A percentile compares a stretch with the other conserved stretches of the same genome.
Conservation (phyloP, 805 yeast genomes). For the Candida fluviatilis region DNA sequence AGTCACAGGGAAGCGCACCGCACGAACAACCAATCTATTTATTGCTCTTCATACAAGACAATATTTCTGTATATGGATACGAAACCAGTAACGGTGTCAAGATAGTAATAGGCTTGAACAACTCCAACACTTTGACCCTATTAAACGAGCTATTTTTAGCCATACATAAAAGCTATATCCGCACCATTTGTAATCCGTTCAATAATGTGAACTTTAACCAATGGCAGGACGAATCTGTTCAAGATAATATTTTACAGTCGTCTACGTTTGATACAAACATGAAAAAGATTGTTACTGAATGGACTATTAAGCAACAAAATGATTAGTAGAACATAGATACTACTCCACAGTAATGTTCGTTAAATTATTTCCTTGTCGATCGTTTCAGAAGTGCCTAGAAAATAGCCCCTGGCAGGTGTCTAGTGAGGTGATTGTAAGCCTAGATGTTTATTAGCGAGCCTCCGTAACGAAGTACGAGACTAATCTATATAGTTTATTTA, state of each 20-base stretch:
- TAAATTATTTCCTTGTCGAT: too few relatives aligned
- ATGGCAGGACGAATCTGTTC: slow-evolving; percentile 3
- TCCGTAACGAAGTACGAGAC: too few relatives aligned
- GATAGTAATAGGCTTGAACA: slow-evolving; percentile 50
- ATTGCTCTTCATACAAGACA: slow-evolving; percentile 63
- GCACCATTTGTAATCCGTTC: slow-evolving; percentile 63
- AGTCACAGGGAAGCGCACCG: neutral
- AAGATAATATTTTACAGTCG: slow-evolving; percentile 24
- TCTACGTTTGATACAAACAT: slow-evolving; percentile 28
- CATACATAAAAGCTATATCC: slow-evolving; percentile 52
- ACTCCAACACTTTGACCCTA: slow-evolving; percentile 2
- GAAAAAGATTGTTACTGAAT: slow-evolving; percentile 19
- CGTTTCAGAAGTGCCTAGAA: too few relatives aligned
- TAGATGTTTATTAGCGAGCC: too few relatives aligned
- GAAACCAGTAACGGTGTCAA: slow-evolving; percentile 68
- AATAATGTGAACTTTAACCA: slow-evolving; percentile 17
- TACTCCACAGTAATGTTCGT: too few relatives aligned
- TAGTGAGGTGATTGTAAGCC: too few relatives aligned
- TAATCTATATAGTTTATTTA: too few relatives aligned
- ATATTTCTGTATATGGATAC: slow-evolving; percentile 60
- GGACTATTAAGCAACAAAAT: slow-evolving; percentile 18
- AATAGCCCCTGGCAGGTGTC: too few relatives aligned
- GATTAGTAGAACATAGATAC: too few relatives aligned
- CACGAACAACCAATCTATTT: neutral
- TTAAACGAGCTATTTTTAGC: slow-evolving; percentile 19